Base-by-base conservation (phyloP, 129 eudicot species). In the Flaveria robusta region DNA sequence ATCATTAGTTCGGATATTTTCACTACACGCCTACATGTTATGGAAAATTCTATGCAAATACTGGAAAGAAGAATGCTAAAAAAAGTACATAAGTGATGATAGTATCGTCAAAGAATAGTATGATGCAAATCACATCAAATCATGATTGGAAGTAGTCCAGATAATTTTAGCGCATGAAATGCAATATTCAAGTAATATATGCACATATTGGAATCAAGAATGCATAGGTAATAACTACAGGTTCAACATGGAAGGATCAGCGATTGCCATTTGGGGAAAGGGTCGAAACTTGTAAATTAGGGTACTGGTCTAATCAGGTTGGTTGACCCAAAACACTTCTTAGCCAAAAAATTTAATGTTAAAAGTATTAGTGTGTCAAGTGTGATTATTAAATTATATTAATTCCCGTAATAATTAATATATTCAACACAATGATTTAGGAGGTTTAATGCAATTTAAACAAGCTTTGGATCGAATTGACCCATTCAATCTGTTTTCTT, bases 1-100 rank as follows among this genome's bases (percentile, higher is more conserved):
- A 20, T 39, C n/a, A n/a, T n/a, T 60, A 60, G 39, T 26, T 59
- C 9, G 7, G 39, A 26, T 24, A 60, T 24, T 60, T 60, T 24
- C 13, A 22, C n/a, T n/a, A n/a, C n/a, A n/a, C n/a, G n/a, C n/a
- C 31, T 54, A 60, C 19, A 12, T 12, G 18, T n/a, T n/a, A n/a
- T 60, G 65, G 14, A 58, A 9, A 16, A 22, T 9, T 9, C n/a
- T n/a, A n/a, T n/a, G n/a, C 11, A 52, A n/a, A 20, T 2, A 19
- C 63, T 8, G 27, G 27, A 19, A 55, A 20, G 23, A 55, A 50
- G 56, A 50, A 7, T 15, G 56, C 56, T 75, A 31, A 67, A 79
- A 7, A 9, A 74, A 59, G 66, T 71, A 65, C 68, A 60, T 24
- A 29, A 10, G 72, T 15, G 5, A 69, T 37, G 55, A 72, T 24